Evolutionary conservation across 1,139 yeast species (phyloP).

Genomic region (Sugiyamaella paludigena): DNA sequence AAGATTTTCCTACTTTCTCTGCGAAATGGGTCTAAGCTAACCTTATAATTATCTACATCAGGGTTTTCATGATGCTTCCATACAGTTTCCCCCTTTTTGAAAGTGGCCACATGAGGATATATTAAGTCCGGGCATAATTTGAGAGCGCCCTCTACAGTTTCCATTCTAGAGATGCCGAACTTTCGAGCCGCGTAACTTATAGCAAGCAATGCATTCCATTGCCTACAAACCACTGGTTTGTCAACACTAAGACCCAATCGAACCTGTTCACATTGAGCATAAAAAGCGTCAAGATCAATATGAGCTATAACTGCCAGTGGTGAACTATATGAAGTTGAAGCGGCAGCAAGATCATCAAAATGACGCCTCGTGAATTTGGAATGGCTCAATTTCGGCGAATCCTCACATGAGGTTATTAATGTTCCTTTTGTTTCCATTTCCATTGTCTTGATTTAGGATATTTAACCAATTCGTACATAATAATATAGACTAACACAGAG

Average conservation of each 20-base stretch:
- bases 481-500: no score
- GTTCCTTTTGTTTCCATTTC: no score
- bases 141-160: constrained; percentile 61
- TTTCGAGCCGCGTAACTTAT: constrained; percentile 77
- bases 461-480: no score
- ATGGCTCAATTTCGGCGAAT: no score
- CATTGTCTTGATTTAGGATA: no score
- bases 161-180: constrained; percentile 79
- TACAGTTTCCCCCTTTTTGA: constrained; percentile 75
- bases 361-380: constrained; percentile 26
- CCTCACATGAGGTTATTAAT: no score
- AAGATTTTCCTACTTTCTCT: constrained; percentile 81
- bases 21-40: constrained; percentile 86
- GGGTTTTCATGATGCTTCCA: constrained; percentile 71
- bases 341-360: constrained; percentile 24
- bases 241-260: constrained; percentile 60
- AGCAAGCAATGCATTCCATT: constrained; percentile 88
- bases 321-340: constrained; percentile 40
- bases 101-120: constrained; percentile 92
- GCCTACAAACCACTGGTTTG: constrained; percentile 91
- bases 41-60: constrained; percentile 59
- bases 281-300: constrained; percentile 90
- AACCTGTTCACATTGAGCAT: constrained; percentile 85
- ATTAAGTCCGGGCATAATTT: constrained; percentile 71
- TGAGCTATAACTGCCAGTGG: constrained; percentile 83